phyloP scores from a whole-genome alignment of 139 green algal species.

The Pseudopediastrum boryanum region DNA sequence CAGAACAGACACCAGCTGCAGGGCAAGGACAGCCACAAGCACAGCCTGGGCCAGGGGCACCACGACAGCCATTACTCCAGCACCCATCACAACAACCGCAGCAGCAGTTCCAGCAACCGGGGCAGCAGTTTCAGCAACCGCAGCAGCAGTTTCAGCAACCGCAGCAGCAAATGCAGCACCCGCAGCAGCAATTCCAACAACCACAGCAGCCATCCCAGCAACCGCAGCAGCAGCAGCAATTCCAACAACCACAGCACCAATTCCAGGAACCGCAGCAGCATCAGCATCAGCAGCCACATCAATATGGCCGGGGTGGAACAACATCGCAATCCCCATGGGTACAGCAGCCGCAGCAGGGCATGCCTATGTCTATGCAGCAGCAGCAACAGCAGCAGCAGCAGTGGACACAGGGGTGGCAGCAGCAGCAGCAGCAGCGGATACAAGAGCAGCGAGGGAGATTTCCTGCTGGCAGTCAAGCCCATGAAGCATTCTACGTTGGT shows the following conservation, averaged over 20 bases:
- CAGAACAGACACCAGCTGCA: no score
- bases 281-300: neutral
- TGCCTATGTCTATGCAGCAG: neutral
- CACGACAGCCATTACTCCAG: no score
- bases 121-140: neutral
- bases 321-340: neutral
- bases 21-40: no score
- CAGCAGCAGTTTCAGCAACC: neutral
- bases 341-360: neutral
- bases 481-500: neutral
- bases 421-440: neutral
- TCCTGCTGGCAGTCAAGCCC: neutral
- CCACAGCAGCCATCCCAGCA: neutral
- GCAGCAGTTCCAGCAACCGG: neutral
- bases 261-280: neutral
- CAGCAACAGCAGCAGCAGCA: constrained; percentile 4
- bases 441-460: neutral
- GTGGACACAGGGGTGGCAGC: neutral
- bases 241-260: neutral
- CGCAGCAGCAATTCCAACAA: no score
- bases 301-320: neutral
- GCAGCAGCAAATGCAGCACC: neutral
- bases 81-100: neutral
- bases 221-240: neutral
- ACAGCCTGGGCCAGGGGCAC: no score